Conservation (phyloP, 2,329 filamentous ascomycete species). For the Fusarium pilosicola region DNA sequence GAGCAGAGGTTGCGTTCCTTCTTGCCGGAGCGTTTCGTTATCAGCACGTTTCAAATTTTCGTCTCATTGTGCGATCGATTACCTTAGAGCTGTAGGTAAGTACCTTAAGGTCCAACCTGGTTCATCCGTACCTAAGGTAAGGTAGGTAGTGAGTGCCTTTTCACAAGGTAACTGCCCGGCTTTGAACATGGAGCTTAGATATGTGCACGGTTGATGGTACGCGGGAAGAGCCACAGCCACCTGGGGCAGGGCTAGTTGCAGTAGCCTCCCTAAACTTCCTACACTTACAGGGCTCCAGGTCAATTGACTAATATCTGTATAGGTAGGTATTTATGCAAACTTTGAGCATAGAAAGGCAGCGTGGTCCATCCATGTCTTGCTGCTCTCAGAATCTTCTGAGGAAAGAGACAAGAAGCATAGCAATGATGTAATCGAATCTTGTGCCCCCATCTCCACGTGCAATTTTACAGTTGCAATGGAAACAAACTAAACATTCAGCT, state of each 20-base stretch:
- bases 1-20: not conserved
- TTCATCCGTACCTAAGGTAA: not conserved
- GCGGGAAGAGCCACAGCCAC: conserved; percentile 7
- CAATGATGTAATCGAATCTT: not conserved
- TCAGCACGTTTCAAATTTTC: not conserved
- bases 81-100: not conserved
- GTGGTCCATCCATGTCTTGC: not conserved
- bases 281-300: not conserved
- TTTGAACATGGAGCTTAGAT: not conserved
- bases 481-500: not conserved
- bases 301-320: not conserved
- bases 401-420: not conserved
- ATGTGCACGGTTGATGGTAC: not conserved
- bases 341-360: not conserved
- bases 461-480: not conserved
- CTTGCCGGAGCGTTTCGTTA: not conserved
- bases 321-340: not conserved
- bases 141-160: not conserved
- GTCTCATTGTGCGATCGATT: not conserved
- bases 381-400: not conserved
- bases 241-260: not conserved
- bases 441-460: not conserved
- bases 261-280: not conserved
- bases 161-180: not conserved
- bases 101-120: not conserved